Evolutionary conservation across 75 land plant genomes (phyloP).

Genomic region (Pinus tabuliformis): DNA sequence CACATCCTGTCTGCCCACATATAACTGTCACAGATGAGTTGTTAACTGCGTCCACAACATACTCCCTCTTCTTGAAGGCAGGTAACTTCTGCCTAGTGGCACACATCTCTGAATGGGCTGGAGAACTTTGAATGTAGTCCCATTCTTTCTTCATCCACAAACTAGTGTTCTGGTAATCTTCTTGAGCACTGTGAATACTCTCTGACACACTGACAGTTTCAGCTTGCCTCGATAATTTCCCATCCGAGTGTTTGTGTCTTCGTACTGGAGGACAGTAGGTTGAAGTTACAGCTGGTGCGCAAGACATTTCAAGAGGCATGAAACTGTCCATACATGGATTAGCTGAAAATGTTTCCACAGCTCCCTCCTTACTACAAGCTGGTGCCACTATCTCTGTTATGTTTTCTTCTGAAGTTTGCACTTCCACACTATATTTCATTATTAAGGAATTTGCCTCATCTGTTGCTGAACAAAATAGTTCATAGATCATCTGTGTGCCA

Average conservation of each 20-base stretch:
- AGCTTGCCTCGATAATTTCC: not conserved
- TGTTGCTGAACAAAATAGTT: conserved; percentile 18
- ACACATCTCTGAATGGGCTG: conserved; percentile 21
- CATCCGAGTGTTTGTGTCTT: not conserved
- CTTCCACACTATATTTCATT: not conserved
- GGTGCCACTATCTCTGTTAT: not conserved
- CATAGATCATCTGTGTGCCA: conserved; percentile 29
- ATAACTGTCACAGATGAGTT: conserved; percentile 24
- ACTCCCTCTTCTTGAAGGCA: conserved; percentile 19
- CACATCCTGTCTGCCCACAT: conserved; percentile 41
- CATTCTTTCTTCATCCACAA: conserved; percentile 13
- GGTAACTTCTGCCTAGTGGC: conserved; percentile 29
- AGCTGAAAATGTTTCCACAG: not conserved
- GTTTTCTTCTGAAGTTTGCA: not conserved
- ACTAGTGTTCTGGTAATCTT: not conserved
- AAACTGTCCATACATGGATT: conserved; percentile 1
- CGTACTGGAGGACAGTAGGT: not conserved
- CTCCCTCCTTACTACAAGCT: not conserved
- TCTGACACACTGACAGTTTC: not conserved
- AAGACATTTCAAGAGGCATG: not conserved
- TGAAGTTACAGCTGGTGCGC: not conserved
- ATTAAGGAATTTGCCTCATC: conserved; percentile 17
- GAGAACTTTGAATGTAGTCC: conserved; percentile 16
- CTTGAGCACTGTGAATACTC: not conserved
- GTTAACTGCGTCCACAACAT: conserved; percentile 20